Base-by-base conservation (phyloP, 345 rosid species). In the Atalantia buxifolia region DNA sequence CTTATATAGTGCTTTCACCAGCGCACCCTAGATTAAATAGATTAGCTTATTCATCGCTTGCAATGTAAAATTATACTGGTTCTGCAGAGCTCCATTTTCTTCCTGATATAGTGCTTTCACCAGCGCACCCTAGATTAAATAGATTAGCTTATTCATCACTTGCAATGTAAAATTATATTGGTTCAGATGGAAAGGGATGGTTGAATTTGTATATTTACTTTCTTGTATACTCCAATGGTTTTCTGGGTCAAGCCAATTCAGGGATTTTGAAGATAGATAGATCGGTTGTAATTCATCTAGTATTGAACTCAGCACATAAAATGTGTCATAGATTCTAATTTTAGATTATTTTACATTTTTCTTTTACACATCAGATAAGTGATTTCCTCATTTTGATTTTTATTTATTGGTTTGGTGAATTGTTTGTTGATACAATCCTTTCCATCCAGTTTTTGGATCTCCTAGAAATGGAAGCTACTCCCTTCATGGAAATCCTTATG, bases 401-500 rank as follows among this genome's bases (percentile, higher is more conserved):
- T 18, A 4, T 48, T 45, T 50, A 27, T n/a, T 5, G 21, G 24
- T 62, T 67, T 65, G n/a, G 35, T 78, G 69, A 70, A 69, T 73
- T 77, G 36, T 9, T 71, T 66, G 22, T 31, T 70, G 45, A 75
- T 67, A 48, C 30, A 66, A 57, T 72, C 19, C 77, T 74, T 65
- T 38, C 68, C 13, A 8, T 83, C 19, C 33, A 87, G 97, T 84
- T 83, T 90, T 84, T 82, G 97, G 93, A 81, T 88, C 97, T 81
- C 82, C 94, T 78, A 87, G 90, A 78, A 90, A 86, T 79, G 97
- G 94, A 84, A 90, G 89, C 81, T 65, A 76, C 50, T 75, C 93
- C 77, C 85, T 86, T 62, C 90, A 87, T 63, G 89, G 90, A 78
- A 87, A 86, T 83, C 92, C 84, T 56, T 89, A 81, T 77, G 70